A percentile compares a stretch with the other conserved stretches of the same genome.
phyloP scores from a whole-genome alignment of 805 yeast species.

The Yarrowia divulgata region DNA sequence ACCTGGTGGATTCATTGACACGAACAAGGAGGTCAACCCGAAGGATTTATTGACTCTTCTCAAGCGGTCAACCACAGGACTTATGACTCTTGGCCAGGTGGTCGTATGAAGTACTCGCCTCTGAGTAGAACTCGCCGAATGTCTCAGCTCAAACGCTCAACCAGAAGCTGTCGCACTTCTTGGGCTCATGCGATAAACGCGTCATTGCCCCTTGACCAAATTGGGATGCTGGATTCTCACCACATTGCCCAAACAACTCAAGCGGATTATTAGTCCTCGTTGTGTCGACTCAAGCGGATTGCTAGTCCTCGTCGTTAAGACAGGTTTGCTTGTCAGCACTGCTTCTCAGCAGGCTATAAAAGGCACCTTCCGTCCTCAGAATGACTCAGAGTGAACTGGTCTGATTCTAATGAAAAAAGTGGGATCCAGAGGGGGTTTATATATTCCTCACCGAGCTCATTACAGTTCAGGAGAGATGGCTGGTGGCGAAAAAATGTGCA shows the following conservation, averaged over 20 bases:
- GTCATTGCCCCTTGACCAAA: not conserved
- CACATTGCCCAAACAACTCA: slow-evolving; percentile 13
- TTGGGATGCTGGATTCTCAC: slow-evolving; percentile 9
- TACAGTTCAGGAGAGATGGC: not conserved
- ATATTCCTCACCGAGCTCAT: not conserved
- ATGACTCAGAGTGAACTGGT: slow-evolving; percentile 16
- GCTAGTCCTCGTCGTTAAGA: not conserved
- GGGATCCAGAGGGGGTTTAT: slow-evolving; percentile 8
- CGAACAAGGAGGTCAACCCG: slow-evolving; percentile 14
- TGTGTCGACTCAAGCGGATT: not conserved
- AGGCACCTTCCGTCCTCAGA: slow-evolving; percentile 2
- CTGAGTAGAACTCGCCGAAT: not conserved
- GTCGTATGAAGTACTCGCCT: not conserved
- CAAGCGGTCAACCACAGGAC: slow-evolving; percentile 17
- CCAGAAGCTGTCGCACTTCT: slow-evolving; percentile 4
- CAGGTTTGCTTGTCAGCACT: slow-evolving; percentile 5
- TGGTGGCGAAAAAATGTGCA: slow-evolving; percentile 12
- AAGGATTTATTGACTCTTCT: slow-evolving; percentile 7
- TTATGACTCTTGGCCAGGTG: slow-evolving; percentile 4
- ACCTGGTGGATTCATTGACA: slow-evolving; percentile 9
- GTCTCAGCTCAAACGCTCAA: slow-evolving; percentile 4
- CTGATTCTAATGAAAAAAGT: slow-evolving; percentile 1
- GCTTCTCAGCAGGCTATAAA: not conserved
- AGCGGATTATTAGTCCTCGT: not conserved
- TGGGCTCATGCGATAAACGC: not conserved